These are phyloP conservation scores for Zygotorulaspora chibaensis DNA, from an alignment of 805 yeast genomes.

Conservation along the genomic window DNA sequence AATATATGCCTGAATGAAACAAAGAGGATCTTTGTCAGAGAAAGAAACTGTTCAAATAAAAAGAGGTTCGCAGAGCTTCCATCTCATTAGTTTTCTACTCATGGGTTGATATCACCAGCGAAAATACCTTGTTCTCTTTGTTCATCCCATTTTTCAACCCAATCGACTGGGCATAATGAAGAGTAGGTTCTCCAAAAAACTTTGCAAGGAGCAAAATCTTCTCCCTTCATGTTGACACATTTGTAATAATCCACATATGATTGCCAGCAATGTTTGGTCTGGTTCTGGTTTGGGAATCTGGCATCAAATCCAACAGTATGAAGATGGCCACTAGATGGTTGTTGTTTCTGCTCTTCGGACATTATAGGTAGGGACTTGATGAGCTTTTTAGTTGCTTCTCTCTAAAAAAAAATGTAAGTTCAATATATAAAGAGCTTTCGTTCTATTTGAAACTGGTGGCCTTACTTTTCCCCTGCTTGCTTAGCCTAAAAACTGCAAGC, in stretches of 20 bases:
- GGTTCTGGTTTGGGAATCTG: constrained; percentile 96
- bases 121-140: constrained; percentile 66
- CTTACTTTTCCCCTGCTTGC: constrained; percentile 1
- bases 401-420: not conserved
- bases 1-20: not conserved
- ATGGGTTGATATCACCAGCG: constrained; percentile 44
- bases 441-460: not conserved
- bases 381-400: not conserved
- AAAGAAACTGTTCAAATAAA: not conserved
- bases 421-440: not conserved
- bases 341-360: constrained; percentile 19
- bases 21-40: not conserved
- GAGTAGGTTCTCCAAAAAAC: constrained; percentile 89
- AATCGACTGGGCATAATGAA: constrained; percentile 77
- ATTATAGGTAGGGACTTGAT: constrained; percentile 1
- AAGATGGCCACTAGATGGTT: constrained; percentile 39
- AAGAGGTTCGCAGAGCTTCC: not conserved
- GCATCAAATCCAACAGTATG: constrained; percentile 78
- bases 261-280: constrained; percentile 98
- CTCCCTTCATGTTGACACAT: constrained; percentile 95
- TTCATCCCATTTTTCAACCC: constrained; percentile 86
- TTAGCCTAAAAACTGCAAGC: not conserved
- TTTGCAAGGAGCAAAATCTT: constrained; percentile 96
- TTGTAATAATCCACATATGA: constrained; percentile 96
- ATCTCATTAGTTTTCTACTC: constrained; percentile 25